Evolutionary conservation across 768 basidiomycete species (phyloP).

Genomic region (Tulasnella sp.): DNA sequence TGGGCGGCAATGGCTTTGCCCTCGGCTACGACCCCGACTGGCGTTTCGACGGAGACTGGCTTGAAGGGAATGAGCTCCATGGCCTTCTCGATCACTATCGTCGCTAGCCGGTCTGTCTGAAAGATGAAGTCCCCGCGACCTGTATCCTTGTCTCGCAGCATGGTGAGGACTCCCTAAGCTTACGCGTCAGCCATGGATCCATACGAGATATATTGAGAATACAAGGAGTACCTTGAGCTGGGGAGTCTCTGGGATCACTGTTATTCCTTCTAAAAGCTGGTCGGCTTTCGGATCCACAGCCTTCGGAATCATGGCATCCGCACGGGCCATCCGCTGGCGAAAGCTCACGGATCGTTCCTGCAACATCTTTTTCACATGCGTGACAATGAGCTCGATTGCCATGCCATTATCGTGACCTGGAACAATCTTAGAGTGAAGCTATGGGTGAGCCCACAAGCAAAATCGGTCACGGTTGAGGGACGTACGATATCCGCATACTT

Average conservation of each 20-base stretch:
- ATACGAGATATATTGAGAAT: background rate
- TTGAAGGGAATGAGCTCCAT: conserved; percentile 79
- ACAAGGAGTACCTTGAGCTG: conserved; percentile 68
- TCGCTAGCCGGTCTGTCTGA: conserved; percentile 85
- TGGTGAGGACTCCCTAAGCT: conserved; percentile 83
- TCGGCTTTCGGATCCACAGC: conserved; percentile 38
- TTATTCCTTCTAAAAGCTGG: conserved; percentile 51
- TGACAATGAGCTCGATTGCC: conserved; percentile 90
- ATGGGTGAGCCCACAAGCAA: background rate
- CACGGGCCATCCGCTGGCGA: conserved; percentile 66
- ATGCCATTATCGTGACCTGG: conserved; percentile 88
- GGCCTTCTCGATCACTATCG: conserved; percentile 81
- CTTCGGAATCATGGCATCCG: conserved; percentile 43
- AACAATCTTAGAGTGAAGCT: conserved; percentile 68
- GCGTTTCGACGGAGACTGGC: conserved; percentile 65
- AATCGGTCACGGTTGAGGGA: background rate
- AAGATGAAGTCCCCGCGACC: conserved; percentile 88
- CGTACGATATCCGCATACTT: conserved; percentile 85
- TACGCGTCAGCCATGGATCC: conserved; percentile 9
- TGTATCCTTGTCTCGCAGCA: conserved; percentile 73
- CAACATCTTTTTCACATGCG: conserved; percentile 84
- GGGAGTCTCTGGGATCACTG: conserved; percentile 73
- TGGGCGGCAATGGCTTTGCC: conserved; percentile 68
- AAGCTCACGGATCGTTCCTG: conserved; percentile 76
- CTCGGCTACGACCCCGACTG: conserved; percentile 55